Conservation (phyloP, 2,329 filamentous ascomycete species). For the Fusarium succisae region DNA sequence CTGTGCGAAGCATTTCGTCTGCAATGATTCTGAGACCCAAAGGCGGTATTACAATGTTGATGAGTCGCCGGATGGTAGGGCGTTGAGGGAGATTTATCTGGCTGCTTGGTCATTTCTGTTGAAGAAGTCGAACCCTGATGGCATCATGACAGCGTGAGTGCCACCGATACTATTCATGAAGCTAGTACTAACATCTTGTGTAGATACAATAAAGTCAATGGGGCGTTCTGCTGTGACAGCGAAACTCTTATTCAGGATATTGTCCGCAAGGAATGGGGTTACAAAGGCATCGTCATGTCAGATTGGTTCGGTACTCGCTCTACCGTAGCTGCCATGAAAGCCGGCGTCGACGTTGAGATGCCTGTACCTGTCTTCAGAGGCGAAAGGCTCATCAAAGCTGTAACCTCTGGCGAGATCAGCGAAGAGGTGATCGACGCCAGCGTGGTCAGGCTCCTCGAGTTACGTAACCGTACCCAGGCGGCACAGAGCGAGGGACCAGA, state of each 20-base stretch:
- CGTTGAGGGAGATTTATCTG: conserved; percentile 27
- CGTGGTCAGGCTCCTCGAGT: neutral
- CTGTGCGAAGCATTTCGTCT: conserved; percentile 27
- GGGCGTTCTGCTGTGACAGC: conserved; percentile 11
- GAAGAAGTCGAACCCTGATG: conserved; percentile 7
- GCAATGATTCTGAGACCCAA: conserved; percentile 29
- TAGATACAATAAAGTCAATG: conserved; percentile 34
- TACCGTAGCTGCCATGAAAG: neutral
- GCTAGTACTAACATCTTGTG: fast-evolving
- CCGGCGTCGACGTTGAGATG: conserved; percentile 30
- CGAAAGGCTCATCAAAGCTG: conserved; percentile 2
- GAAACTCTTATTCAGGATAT: neutral
- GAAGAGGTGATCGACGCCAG: conserved; percentile 3
- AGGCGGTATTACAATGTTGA: conserved; percentile 22
- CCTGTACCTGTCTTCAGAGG: conserved; percentile 25
- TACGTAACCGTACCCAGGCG: conserved; percentile 8
- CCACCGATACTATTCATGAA: fast-evolving
- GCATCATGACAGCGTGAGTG: conserved; percentile 31
- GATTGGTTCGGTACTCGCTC: conserved; percentile 35
- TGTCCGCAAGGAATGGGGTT: conserved; percentile 22
- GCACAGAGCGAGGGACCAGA: conserved; percentile 2
- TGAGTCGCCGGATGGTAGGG: neutral
- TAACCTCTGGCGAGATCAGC: neutral
- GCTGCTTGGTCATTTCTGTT: conserved; percentile 28
- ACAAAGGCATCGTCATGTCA: conserved; percentile 25